Conservation (phyloP, 2,329 filamentous ascomycete species). For the Botryotinia calthae region DNA sequence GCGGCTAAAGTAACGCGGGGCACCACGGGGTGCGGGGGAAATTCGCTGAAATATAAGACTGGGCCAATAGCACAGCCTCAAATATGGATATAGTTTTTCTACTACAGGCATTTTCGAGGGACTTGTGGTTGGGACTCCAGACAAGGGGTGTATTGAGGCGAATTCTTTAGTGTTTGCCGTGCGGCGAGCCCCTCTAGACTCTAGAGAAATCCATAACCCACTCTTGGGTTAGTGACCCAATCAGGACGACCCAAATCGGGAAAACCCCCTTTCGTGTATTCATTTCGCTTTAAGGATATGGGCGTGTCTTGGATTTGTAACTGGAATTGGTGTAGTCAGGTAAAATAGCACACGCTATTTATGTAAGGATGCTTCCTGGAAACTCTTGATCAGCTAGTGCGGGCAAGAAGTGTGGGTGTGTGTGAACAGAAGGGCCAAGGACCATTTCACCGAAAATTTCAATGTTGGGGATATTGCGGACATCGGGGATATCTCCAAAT, state of each 20-base stretch:
- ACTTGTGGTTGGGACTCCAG: background rate
- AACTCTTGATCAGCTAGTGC: background rate
- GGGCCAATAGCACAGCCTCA: slow-evolving; percentile 4
- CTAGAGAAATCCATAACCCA: background rate
- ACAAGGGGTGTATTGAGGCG: background rate
- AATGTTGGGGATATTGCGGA: background rate
- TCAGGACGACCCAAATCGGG: background rate
- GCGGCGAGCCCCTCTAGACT: background rate
- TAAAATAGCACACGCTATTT: background rate
- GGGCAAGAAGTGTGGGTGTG: background rate
- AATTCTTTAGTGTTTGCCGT: background rate
- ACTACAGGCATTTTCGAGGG: background rate
- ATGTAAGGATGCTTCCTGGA: background rate
- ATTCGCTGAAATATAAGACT: background rate
- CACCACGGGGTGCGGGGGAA: slow-evolving; percentile 14
- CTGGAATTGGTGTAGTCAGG: background rate
- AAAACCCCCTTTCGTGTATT: background rate
- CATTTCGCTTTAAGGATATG: background rate
- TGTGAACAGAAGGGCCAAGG: background rate
- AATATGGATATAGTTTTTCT: background rate
- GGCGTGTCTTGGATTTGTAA: background rate
- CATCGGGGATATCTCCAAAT: background rate
- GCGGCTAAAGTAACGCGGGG: background rate
- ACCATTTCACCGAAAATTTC: background rate
- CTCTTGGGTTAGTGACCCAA: background rate